Percentiles rank a stretch among this genome's conserved stretches.
These are phyloP conservation scores for Colletotrichum camelliae DNA, from an alignment of 2,329 filamentous ascomycete species.

Conservation along the genomic window DNA sequence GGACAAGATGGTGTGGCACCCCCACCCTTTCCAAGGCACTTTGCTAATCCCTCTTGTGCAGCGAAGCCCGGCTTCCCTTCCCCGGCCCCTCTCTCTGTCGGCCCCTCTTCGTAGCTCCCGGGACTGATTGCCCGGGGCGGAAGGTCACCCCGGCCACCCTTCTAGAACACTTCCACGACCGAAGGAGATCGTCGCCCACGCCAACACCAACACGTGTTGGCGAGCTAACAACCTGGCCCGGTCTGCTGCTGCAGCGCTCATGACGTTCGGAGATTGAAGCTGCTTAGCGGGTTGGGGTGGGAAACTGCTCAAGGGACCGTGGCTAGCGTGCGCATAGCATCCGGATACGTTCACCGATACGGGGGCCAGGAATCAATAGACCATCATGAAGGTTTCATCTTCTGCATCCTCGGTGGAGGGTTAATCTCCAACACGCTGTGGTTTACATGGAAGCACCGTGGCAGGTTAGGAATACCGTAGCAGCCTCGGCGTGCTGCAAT, in stretches of 20 bases:
- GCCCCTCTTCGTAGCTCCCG: conserved; percentile 5
- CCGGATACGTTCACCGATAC: background rate
- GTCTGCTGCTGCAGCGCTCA: background rate
- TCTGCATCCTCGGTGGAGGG: background rate
- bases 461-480: background rate
- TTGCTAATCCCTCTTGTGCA: background rate
- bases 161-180: conserved; percentile 13
- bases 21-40: background rate
- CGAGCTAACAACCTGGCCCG: background rate
- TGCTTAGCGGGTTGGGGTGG: background rate
- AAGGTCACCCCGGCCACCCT: background rate
- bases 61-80: background rate
- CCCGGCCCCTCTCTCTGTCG: conserved; percentile 1
- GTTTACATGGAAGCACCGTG: background rate
- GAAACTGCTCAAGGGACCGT: background rate
- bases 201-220: background rate
- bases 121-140: background rate
- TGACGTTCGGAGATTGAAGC: background rate
- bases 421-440: background rate
- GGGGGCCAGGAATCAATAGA: background rate
- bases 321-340: background rate
- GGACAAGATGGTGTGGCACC: background rate
- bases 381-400: background rate
- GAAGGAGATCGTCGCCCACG: background rate
- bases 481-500: background rate